Evolutionary conservation across 805 yeast genomes (phyloP), one percentile per base, ranked within the genome.

Genomic region (Barnettozyma salicaria): DNA sequence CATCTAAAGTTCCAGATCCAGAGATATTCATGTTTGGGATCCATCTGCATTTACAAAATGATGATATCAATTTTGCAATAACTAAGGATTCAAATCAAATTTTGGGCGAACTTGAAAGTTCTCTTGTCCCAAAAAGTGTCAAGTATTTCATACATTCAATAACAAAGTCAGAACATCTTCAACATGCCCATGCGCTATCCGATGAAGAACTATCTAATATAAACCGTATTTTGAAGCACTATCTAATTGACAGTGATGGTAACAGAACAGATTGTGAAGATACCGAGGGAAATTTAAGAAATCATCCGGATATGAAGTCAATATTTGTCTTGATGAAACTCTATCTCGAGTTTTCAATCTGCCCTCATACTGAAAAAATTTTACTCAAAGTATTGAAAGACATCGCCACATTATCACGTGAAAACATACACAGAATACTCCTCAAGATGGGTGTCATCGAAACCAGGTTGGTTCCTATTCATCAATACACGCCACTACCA

Each of bases 1-100:
- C 24, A 9, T 19, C 21, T 4, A 25, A 16, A 13, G 26, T 32
- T 3, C 29, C 37, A 5, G 19, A 12, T 10, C 6, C 27, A 3
- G 45, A 39, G 7, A 24, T 32, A 10, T 24, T 39, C 14, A 29
- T 35, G 32, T 39, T 35, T 32, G 45, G 40, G 1, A 22, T 39
- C 5, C 39, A 42, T 26, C 19, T 32, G 9, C 37, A 39, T 19
- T 33, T 42, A 5, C 45, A 42, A 31, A 21, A 33, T 5, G 45
- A 42, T n/a, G 30, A 33, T 8, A 18, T 21, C 13, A 42, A 42
- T 16, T 42, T 28, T 19, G 27, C 41, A 13, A 34, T 42, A 6
- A 8, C 30, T 2, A 22, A 24, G 12, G 10, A 19, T 3, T 20
- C 30, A 13, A 27, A 36, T 14, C 36, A 19, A 20, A 12, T 32